Conservation (phyloP, 441 rosid species). For the Cnidoscolus chayamansa region DNA sequence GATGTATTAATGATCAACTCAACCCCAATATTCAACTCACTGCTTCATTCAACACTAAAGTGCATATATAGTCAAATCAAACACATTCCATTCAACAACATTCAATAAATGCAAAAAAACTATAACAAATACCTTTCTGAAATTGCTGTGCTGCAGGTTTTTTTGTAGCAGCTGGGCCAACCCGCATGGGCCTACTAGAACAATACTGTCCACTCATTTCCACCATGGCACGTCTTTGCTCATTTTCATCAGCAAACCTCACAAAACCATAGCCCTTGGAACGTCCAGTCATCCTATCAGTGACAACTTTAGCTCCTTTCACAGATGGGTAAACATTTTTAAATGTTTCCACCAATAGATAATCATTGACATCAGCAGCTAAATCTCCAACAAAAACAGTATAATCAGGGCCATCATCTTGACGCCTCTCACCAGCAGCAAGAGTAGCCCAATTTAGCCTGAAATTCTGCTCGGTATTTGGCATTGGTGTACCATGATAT, state of each 20-base stretch:
- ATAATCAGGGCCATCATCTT: conserved; percentile 74
- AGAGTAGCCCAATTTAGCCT: conserved; percentile 92
- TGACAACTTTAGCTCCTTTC: conserved; percentile 89
- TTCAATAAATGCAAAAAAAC: neutral
- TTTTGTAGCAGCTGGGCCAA: conserved; percentile 90
- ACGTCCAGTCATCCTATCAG: conserved; percentile 84
- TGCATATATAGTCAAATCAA: conserved; percentile 16
- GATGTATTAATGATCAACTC: conserved; percentile 23
- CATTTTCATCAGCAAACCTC: conserved; percentile 76
- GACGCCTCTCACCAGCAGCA: conserved; percentile 82
- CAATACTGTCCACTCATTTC: conserved; percentile 91
- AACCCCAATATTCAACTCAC: neutral
- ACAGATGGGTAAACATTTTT: conserved; percentile 58
- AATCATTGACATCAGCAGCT: conserved; percentile 86
- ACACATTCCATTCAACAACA: conserved; percentile 9
- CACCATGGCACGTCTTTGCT: conserved; percentile 76
- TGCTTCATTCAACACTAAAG: conserved; percentile 12
- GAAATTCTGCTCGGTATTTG: conserved; percentile 61
- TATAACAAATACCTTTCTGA: conserved; percentile 53
- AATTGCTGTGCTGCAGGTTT: conserved; percentile 59
- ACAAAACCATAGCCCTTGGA: conserved; percentile 97
- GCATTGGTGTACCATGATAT: conserved; percentile 76
- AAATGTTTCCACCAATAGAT: conserved; percentile 68
- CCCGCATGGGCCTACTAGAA: conserved; percentile 85
- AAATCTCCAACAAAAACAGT: conserved; percentile 90